phyloP scores from a whole-genome alignment of 352 stramenopile genomes.

The Phytophthora constricta region DNA sequence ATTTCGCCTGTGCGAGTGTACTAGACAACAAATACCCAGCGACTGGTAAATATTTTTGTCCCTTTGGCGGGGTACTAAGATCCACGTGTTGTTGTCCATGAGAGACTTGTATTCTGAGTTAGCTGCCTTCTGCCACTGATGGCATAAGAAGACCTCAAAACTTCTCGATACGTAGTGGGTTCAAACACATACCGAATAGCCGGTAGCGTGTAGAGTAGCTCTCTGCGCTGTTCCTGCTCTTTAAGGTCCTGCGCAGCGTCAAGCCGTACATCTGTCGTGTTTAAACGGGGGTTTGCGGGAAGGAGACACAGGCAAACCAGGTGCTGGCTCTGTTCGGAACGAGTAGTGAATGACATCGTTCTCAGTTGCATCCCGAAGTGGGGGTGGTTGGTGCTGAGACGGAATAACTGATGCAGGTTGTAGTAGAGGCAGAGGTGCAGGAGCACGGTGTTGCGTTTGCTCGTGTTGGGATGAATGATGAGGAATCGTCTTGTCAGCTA shows the following conservation, averaged over 20 bases:
- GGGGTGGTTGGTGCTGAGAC: background rate
- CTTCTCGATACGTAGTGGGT: constrained; percentile 8
- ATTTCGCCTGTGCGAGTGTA: background rate
- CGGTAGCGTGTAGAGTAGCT: background rate
- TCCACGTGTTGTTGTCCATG: constrained; percentile 8
- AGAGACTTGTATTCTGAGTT: constrained; percentile 3
- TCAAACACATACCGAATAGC: constrained; percentile 14
- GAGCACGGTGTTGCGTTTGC: background rate
- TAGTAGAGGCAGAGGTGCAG: background rate
- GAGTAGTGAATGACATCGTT: background rate
- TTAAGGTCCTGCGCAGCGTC: background rate
- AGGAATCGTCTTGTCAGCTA: background rate
- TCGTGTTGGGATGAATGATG: background rate
- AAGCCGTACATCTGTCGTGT: background rate
- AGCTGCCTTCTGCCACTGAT: constrained; percentile 8
- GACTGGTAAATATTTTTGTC: background rate
- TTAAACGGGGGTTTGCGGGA: background rate
- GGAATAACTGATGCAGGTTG: background rate
- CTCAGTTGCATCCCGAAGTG: background rate
- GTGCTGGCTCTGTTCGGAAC: background rate
- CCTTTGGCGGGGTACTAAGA: constrained; percentile 3
- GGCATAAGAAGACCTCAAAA: constrained; percentile 3
- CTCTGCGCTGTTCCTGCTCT: background rate
- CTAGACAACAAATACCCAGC: background rate
- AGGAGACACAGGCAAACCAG: background rate